Evolutionary conservation across 345 rosid genomes (phyloP).

Genomic region (Toxicodendron radicans): DNA sequence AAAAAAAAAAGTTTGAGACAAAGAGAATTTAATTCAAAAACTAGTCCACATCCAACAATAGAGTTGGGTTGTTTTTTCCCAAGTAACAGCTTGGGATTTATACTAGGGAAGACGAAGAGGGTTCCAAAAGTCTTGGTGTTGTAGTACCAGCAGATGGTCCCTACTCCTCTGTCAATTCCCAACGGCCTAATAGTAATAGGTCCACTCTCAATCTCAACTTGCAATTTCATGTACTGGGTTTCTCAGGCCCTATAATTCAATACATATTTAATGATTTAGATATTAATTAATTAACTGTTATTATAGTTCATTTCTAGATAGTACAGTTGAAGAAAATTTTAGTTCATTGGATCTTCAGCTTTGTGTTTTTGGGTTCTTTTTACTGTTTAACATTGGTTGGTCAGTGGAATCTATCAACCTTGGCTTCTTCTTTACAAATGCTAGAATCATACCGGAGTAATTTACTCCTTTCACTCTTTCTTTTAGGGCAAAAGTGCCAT

Average conservation of each 20-base stretch:
- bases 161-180: background rate
- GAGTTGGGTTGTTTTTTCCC: background rate
- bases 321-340: background rate
- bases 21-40: slow-evolving; percentile 15
- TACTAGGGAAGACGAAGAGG: too few relatives aligned
- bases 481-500: too few relatives aligned
- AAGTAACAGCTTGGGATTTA: background rate
- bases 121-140: background rate
- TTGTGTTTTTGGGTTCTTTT: too few relatives aligned
- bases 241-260: background rate
- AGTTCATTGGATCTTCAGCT: background rate
- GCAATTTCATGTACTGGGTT: slow-evolving; percentile 5
- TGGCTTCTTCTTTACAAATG: too few relatives aligned
- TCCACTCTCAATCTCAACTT: background rate
- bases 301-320: too few relatives aligned
- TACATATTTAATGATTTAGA: background rate
- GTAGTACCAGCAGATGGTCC: slow-evolving; percentile 12
- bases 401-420: too few relatives aligned
- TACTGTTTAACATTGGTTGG: too few relatives aligned
- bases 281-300: too few relatives aligned
- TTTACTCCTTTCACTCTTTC: too few relatives aligned
- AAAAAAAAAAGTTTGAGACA: background rate
- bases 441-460: too few relatives aligned
- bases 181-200: background rate
- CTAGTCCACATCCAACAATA: slow-evolving; percentile 11